These are phyloP conservation scores for Termitomyces sp. DNA, from an alignment of 768 basidiomycete species.

Conservation along the genomic window DNA sequence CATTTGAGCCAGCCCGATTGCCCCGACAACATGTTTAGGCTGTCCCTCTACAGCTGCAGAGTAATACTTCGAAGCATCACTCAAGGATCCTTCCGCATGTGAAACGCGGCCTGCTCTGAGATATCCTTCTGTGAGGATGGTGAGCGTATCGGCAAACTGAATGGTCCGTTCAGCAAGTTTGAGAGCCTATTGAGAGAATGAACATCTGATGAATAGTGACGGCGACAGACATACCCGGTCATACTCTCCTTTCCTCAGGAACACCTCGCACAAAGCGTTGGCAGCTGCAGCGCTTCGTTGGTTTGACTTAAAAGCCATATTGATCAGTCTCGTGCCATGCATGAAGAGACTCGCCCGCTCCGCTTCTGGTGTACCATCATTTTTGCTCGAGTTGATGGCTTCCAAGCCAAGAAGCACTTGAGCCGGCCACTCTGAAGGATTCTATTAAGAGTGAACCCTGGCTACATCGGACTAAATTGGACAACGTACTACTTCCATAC, in stretches of 20 bases:
- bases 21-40: slow-evolving; percentile 70
- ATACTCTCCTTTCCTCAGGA: slow-evolving; percentile 64
- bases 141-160: slow-evolving; percentile 86
- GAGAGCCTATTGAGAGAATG: slow-evolving; percentile 47
- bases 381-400: slow-evolving; percentile 81
- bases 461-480: neutral
- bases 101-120: slow-evolving; percentile 76
- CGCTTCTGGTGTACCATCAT: slow-evolving; percentile 52
- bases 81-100: slow-evolving; percentile 62
- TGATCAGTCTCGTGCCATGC: slow-evolving; percentile 62
- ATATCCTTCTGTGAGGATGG: slow-evolving; percentile 83
- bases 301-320: slow-evolving; percentile 76
- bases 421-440: slow-evolving; percentile 74
- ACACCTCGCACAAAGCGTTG: slow-evolving; percentile 75
- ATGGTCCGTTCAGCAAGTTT: slow-evolving; percentile 94
- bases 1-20: slow-evolving; percentile 82
- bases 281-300: slow-evolving; percentile 77
- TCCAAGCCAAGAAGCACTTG: slow-evolving; percentile 82
- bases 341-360: slow-evolving; percentile 59
- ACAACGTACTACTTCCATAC: slow-evolving; percentile 69
- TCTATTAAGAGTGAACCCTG: slow-evolving; percentile 32
- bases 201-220: neutral
- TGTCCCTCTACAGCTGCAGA: slow-evolving; percentile 59
- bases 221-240: slow-evolving; percentile 38
- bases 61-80: slow-evolving; percentile 68